These are phyloP conservation scores for Talaromyces sp. DNA, from an alignment of 2,329 filamentous ascomycete genomes.

Conservation along the genomic window DNA sequence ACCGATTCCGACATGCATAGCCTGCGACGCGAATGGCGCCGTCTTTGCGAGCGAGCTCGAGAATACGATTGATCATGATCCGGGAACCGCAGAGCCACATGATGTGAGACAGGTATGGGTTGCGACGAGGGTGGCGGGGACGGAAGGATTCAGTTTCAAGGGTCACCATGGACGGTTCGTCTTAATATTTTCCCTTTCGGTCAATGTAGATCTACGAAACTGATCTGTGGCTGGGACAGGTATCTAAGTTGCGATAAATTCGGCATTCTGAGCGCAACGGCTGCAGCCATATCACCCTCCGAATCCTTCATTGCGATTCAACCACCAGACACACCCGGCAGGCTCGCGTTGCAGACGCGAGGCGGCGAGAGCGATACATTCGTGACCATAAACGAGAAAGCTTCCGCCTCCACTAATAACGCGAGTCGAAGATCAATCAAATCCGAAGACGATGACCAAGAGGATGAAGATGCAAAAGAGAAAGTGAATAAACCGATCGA, in stretches of 20 bases:
- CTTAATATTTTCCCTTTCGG: neutral
- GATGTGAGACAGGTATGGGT: constrained; percentile 96
- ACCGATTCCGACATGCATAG: constrained; percentile 64
- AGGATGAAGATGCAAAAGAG: constrained; percentile 21
- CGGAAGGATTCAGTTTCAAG: constrained; percentile 79
- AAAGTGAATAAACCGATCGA: constrained; percentile 51
- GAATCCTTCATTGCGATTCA: constrained; percentile 73
- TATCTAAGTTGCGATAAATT: constrained; percentile 84
- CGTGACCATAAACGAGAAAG: constrained; percentile 56
- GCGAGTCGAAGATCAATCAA: neutral
- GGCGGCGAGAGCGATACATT: constrained; percentile 61
- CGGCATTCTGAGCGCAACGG: constrained; percentile 70
- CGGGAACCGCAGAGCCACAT: constrained; percentile 84
- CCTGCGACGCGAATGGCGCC: constrained; percentile 80
- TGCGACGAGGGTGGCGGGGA: constrained; percentile 76
- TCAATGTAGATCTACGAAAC: neutral
- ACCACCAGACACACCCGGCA: constrained; percentile 60
- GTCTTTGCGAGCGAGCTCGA: constrained; percentile 79
- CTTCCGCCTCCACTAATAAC: neutral
- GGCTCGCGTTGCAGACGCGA: constrained; percentile 69
- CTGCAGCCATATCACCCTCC: constrained; percentile 76
- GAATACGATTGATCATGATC: constrained; percentile 81
- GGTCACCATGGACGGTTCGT: constrained; percentile 76
- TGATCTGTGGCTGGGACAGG: constrained; percentile 30
- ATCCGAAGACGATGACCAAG: constrained; percentile 25